phyloP scores from a whole-genome alignment of 2,329 filamentous ascomycete species.

The Thielaviopsis cerberus region DNA sequence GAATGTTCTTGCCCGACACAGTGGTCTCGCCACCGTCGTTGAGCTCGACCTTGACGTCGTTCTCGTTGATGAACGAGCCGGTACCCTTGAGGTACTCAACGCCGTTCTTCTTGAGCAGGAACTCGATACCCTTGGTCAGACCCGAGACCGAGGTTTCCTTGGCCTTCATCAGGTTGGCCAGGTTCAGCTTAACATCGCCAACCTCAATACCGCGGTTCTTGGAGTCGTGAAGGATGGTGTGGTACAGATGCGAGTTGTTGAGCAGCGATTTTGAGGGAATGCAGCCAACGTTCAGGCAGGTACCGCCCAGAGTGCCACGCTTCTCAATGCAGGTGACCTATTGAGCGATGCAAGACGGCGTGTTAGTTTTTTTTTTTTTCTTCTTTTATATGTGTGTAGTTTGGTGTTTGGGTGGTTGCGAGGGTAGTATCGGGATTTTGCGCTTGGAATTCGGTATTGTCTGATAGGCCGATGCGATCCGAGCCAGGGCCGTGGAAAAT shows the following conservation, averaged over 20 bases:
- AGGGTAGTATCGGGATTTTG: background rate
- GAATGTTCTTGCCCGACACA: constrained; percentile 83
- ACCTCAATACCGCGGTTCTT: constrained; percentile 96
- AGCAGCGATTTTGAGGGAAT: constrained; percentile 98
- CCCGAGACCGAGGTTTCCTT: constrained; percentile 81
- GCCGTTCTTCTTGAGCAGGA: constrained; percentile 96
- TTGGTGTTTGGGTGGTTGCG: background rate
- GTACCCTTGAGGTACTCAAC: constrained; percentile 95
- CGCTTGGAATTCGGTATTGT: background rate
- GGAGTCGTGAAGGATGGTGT: constrained; percentile 90
- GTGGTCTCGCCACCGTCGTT: constrained; percentile 81
- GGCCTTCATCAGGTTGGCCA: constrained; percentile 91
- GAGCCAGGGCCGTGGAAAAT: constrained; percentile 1
- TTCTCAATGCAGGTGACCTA: constrained; percentile 97
- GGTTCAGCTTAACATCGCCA: constrained; percentile 88
- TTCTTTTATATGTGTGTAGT: background rate
- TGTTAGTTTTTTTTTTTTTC: background rate
- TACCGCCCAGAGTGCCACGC: constrained; percentile 83
- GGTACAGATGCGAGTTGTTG: constrained; percentile 98
- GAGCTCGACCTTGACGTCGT: constrained; percentile 80
- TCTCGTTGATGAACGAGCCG: constrained; percentile 68
- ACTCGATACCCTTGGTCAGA: constrained; percentile 94
- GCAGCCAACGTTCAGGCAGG: constrained; percentile 96
- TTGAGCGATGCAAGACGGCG: background rate
- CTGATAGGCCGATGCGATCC: background rate